Conservation (phyloP, 108 stramenopile species). For the Stephanodiscus triporus region DNA sequence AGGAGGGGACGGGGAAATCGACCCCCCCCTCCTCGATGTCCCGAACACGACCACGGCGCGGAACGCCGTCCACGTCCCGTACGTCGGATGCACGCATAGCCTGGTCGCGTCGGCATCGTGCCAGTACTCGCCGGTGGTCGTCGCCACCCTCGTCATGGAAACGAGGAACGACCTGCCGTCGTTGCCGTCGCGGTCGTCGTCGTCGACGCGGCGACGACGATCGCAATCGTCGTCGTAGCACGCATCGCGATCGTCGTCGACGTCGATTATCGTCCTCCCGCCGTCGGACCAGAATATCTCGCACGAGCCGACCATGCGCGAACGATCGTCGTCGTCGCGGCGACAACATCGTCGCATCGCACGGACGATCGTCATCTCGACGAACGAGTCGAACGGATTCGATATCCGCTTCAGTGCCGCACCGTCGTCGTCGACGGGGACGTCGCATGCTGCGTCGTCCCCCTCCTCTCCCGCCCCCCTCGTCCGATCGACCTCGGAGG, state of each 20-base stretch:
- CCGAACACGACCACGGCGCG: conserved; percentile 53
- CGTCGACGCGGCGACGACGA: background rate
- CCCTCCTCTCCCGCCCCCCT: conserved; percentile 14
- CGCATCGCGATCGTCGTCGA: too few relatives aligned
- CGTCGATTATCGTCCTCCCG: conserved; percentile 15
- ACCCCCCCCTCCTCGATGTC: background rate
- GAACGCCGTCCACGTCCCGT: conserved; percentile 62
- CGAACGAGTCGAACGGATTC: conserved; percentile 44
- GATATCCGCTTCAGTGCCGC: conserved; percentile 17
- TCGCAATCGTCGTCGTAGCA: too few relatives aligned
- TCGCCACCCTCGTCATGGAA: conserved; percentile 61
- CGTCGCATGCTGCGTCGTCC: background rate
- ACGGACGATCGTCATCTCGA: conserved; percentile 12
- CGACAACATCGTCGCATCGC: conserved; percentile 1
- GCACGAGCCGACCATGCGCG: conserved; percentile 31
- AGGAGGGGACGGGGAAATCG: conserved; percentile 19
- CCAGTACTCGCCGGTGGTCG: conserved; percentile 51
- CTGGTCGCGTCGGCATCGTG: conserved; percentile 51
- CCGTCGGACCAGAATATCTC: conserved; percentile 52
- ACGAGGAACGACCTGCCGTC: conserved; percentile 38
- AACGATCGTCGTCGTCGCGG: background rate
- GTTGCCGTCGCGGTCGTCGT: conserved; percentile 1
- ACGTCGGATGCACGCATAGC: conserved; percentile 55
- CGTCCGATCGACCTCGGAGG: conserved; percentile 18
- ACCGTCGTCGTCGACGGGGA: background rate